Base-by-base conservation (phyloP, 306 rosid species). In the Rosa chinensis region DNA sequence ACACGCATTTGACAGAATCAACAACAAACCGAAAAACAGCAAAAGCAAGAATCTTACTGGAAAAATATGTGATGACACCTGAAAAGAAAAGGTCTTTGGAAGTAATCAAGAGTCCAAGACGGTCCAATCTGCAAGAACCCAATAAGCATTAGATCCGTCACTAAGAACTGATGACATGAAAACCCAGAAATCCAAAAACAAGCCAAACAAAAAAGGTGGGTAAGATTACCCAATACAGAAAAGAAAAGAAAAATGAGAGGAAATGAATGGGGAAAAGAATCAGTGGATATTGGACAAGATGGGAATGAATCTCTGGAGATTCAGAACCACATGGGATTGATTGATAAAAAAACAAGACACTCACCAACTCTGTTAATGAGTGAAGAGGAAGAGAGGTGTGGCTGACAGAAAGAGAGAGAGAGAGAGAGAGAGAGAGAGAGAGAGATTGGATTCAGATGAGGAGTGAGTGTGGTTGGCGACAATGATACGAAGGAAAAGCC, bases 261-360 rank as follows among this genome's bases (percentile, higher is more conserved):
- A 55, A 10, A 61, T 75, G 56, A 53, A 53, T 77, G 53, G 73
- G 48, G 61, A 67, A 81, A n/a, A 76, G 77, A 82, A 84, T 69
- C 70, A 63, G n/a, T 14, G 76, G 35, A 18, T 10, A 70, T 17
- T 39, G 61, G 12, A 62, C 48, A 81, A 62, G 21, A 62, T 10
- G 42, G 43, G 61, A 73, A 20, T 48, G 87, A 84, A 87, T 61
- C 66, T 55, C 53, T 12, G 35, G 77, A 59, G 74, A 58, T 69
- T 78, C 67, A 83, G 85, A 86, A 43, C 81, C 86, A 81, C 85
- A 81, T 18, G 78, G 76, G 39, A 74, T 74, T 13, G 73, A 47
- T 74, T 82, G 78, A 66, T 63, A 58, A 64, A 85, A 82, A 55
- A 56, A 49, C 69, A 66, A 62, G 70, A 66, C 76, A 73, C 56